Evolutionary conservation across 805 yeast genomes (phyloP).

Genomic region (Teunomyces pallodes): DNA sequence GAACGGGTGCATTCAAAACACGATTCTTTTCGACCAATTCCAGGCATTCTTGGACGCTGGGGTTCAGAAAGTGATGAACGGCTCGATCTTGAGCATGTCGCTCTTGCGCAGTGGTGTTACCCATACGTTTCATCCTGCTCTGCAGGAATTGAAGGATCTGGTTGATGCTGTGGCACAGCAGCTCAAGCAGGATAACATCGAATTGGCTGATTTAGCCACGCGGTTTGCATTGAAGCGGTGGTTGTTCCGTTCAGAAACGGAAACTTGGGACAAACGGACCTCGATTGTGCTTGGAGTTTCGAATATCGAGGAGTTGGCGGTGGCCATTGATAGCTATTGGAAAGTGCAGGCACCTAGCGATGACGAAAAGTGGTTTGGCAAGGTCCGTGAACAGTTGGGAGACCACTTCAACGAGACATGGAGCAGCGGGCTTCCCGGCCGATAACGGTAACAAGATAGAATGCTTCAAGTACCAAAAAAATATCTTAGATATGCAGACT

Average conservation of each 20-base stretch:
- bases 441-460: background rate
- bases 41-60: constrained; percentile 55
- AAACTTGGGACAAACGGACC: constrained; percentile 29
- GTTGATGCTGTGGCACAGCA: constrained; percentile 44
- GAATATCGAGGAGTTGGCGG: constrained; percentile 56
- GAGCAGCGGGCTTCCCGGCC: constrained; percentile 41
- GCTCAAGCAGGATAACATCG: constrained; percentile 45
- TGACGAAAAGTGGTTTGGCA: constrained; percentile 44
- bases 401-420: constrained; percentile 63
- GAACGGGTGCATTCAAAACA: constrained; percentile 80
- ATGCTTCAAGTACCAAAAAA: background rate
- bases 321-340: constrained; percentile 60
- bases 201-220: constrained; percentile 79
- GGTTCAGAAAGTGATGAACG: constrained; percentile 64
- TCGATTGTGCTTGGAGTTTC: constrained; percentile 80
- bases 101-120: constrained; percentile 66
- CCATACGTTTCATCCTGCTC: constrained; percentile 79
- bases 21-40: constrained; percentile 44
- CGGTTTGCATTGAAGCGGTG: constrained; percentile 69
- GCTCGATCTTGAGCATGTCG: constrained; percentile 88
- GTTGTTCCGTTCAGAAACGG: constrained; percentile 32
- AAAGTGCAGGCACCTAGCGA: constrained; percentile 26
- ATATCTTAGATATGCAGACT: background rate
- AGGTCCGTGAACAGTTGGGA: constrained; percentile 48
- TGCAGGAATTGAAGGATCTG: constrained; percentile 51